Percentiles rank a stretch among this genome's conserved stretches.
These are phyloP conservation scores for Penicillium oxalicum DNA, from an alignment of 2,329 filamentous ascomycete species.

Conservation along the genomic window DNA sequence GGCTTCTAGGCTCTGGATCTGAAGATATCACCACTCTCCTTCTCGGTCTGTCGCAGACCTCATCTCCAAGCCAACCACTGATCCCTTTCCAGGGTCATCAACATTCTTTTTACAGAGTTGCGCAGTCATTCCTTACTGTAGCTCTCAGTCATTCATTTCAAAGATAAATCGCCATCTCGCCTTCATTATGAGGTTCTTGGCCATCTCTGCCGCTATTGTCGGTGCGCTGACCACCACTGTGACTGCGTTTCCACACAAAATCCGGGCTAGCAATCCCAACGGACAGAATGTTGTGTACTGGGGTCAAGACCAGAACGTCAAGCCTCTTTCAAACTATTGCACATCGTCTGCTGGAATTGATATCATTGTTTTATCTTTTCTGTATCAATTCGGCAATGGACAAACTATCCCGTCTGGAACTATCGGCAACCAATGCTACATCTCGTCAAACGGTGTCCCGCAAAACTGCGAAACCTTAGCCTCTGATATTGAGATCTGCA, in stretches of 20 bases:
- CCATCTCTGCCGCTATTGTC: background rate
- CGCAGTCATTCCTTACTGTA: no score
- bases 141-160: no score
- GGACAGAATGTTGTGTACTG: slow-evolving; percentile 32
- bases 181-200: background rate
- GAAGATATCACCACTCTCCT: background rate
- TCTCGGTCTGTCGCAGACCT: background rate
- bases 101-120: background rate
- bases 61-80: background rate
- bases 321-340: slow-evolving; percentile 33
- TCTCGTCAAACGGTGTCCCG: slow-evolving; percentile 14
- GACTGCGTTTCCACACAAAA: slow-evolving; percentile 2
- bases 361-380: slow-evolving; percentile 41
- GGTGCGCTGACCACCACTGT: background rate
- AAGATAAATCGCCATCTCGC: no score
- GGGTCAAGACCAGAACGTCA: slow-evolving; percentile 27
- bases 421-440: slow-evolving; percentile 38
- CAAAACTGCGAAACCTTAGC: slow-evolving; percentile 36
- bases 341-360: slow-evolving; percentile 36
- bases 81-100: background rate
- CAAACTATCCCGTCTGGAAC: slow-evolving; percentile 36
- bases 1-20: background rate
- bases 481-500: slow-evolving; percentile 41
- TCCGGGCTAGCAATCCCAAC: background rate
- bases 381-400: slow-evolving; percentile 37